These are phyloP conservation scores for Sporisorium reilianum DNA, from an alignment of 1,284 basidiomycete species.

Conservation along the genomic window DNA sequence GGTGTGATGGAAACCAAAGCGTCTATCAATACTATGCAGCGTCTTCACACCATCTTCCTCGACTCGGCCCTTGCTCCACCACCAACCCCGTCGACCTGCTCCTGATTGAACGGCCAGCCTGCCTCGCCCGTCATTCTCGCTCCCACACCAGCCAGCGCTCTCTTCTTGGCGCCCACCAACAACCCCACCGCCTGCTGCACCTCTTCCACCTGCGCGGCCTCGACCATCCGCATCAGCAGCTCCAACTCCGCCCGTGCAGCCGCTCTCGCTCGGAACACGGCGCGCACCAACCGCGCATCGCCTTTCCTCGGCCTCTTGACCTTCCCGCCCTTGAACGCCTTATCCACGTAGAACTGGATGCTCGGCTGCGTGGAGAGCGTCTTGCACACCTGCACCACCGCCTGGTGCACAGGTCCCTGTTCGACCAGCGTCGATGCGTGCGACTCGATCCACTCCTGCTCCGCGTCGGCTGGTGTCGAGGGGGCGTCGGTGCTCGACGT, in stretches of 20 bases:
- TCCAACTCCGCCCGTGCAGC: slow-evolving; percentile 8
- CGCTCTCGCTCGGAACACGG: slow-evolving; percentile 17
- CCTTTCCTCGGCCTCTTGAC: slow-evolving; percentile 8
- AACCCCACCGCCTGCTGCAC: slow-evolving; percentile 4
- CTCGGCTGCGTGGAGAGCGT: slow-evolving; percentile 30
- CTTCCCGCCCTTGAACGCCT: slow-evolving; percentile 9
- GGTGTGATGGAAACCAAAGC: neutral
- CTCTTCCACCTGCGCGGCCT: neutral
- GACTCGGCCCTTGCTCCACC: neutral
- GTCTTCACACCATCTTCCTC: slow-evolving; percentile 8
- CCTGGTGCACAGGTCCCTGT: neutral
- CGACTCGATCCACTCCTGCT: slow-evolving; percentile 10
- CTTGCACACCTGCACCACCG: slow-evolving; percentile 14
- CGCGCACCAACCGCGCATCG: slow-evolving; percentile 13
- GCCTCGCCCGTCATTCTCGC: neutral
- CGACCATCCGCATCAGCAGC: neutral
- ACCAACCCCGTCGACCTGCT: neutral
- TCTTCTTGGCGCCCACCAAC: slow-evolving; percentile 8
- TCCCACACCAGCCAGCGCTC: slow-evolving; percentile 8
- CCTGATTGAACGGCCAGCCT: slow-evolving; percentile 18
- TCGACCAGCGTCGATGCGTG: slow-evolving; percentile 4
- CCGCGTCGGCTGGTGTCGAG: neutral
- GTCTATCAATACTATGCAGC: neutral
- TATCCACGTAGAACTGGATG: slow-evolving; percentile 42
- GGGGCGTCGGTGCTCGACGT: neutral